Conservation (phyloP, 2,329 filamentous ascomycete species). For the Cladosporium sp. region DNA sequence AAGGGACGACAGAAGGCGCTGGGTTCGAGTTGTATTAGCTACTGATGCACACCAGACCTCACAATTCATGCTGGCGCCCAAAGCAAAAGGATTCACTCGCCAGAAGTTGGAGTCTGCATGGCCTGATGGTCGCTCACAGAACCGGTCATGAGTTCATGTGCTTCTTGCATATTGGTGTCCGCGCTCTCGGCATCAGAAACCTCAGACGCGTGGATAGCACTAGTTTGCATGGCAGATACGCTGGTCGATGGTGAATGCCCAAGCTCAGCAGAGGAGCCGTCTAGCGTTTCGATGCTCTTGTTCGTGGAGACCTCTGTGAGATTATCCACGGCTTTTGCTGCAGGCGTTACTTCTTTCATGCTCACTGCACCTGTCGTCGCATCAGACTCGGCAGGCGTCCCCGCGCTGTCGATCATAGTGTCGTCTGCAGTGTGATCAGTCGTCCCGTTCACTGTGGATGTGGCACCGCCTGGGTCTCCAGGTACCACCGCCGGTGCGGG, state of each 20-base stretch:
- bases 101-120: neutral
- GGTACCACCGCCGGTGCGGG: neutral
- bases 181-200: neutral
- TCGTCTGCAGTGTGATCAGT: neutral
- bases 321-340: neutral
- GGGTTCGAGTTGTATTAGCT: too few species aligned
- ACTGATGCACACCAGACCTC: too few species aligned
- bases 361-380: neutral
- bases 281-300: neutral
- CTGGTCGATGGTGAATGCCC: neutral
- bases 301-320: neutral
- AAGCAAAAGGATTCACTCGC: too few species aligned
- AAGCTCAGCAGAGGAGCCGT: neutral
- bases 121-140: neutral
- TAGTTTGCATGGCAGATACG: neutral
- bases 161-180: neutral
- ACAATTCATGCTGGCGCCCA: too few species aligned
- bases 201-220: neutral
- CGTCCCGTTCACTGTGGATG: too few species aligned
- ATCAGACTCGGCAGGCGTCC: neutral
- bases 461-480: too few species aligned
- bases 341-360: neutral
- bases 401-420: neutral
- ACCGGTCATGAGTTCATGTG: neutral
- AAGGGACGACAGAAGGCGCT: too few species aligned